These are phyloP conservation scores for Marchantia polymorpha DNA, from an alignment of 225 moss, liverwort and hornwort genomes.

Conservation along the genomic window DNA sequence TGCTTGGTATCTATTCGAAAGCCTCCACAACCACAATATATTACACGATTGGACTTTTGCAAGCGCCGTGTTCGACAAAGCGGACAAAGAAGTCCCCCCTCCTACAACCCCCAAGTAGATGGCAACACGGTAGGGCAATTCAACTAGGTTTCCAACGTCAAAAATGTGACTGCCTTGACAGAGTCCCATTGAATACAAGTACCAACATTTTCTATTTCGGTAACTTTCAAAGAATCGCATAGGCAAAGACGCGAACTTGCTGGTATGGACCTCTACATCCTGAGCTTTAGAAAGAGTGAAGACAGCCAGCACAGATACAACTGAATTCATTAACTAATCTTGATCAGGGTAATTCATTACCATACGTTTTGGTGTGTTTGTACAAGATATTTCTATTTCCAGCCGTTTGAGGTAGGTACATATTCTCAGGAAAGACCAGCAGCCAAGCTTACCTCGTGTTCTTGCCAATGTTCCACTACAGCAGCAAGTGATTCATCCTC, in stretches of 20 bases:
- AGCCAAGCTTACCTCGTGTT: slow-evolving; percentile 35
- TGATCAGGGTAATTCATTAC: too few relatives aligned
- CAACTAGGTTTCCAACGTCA: too few relatives aligned
- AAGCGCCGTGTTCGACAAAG: slow-evolving; percentile 68
- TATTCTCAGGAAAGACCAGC: neutral
- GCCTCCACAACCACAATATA: slow-evolving; percentile 74
- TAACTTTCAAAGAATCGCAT: too few relatives aligned
- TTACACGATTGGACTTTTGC: slow-evolving; percentile 62
- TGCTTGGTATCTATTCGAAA: slow-evolving; percentile 82
- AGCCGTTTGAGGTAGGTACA: neutral
- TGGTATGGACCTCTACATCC: too few relatives aligned
- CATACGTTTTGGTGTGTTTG: neutral
- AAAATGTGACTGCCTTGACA: too few relatives aligned
- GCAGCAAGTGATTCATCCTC: slow-evolving; percentile 78
- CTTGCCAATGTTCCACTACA: slow-evolving; percentile 70
- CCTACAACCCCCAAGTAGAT: slow-evolving; percentile 24
- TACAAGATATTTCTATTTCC: neutral
- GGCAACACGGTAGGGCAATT: neutral
- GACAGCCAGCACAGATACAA: too few relatives aligned
- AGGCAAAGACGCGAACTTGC: too few relatives aligned
- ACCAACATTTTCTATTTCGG: too few relatives aligned
- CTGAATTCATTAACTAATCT: too few relatives aligned
- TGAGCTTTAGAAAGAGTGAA: too few relatives aligned
- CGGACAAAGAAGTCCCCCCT: slow-evolving; percentile 86
- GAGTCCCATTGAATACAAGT: too few relatives aligned